Evolutionary conservation across 345 rosid genomes (phyloP), one percentile per base, ranked within the genome.

Genomic region (Mercurialis annua): DNA sequence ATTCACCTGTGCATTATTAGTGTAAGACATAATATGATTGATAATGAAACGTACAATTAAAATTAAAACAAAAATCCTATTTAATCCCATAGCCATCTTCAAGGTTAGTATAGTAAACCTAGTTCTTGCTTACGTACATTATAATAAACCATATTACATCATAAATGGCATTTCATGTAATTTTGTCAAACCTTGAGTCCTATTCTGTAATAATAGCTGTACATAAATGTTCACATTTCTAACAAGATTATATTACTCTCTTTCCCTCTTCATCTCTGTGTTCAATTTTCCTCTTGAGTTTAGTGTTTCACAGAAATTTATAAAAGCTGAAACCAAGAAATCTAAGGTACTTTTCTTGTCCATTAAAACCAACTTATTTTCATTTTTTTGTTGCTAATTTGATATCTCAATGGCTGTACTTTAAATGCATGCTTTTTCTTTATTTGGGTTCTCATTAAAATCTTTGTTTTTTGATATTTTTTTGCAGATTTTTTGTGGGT

Each of bases 231-330:
- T 11, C 12, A 29, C 61, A 23, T 20, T 51, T 38, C 27, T 60
- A 53, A 7, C 51, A 54, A 6, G 42, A 26, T 10, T 43, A 15
- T 29, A 57, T 7, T 57, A 34, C 16, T 20, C 36, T 1, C 24
- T 6, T 10, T 18, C 53, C 24, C 50, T 26, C 20, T 12, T 38
- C 4, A 43, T 38, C 20, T 43, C 10, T 49, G 30, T 64, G 18
- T 57, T 6, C 20, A 17, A 20, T 14, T 1, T 21, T 64, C n/a
- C n/a, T 34, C 6, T 64, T 64, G 34, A 23, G 31, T 64, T 64
- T 57, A 31, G 67, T 47, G 67, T 51, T 64, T 27, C 59, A 65
- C 46, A 64, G 60, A 14, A n/a, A 38, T 40, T 51, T 26, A 24
- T 10, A 33, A 51, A 24, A 43, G 51, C 36, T 26, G 21, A 40